Evolutionary conservation across 805 yeast genomes (phyloP).

Genomic region (Candida nemodendra): DNA sequence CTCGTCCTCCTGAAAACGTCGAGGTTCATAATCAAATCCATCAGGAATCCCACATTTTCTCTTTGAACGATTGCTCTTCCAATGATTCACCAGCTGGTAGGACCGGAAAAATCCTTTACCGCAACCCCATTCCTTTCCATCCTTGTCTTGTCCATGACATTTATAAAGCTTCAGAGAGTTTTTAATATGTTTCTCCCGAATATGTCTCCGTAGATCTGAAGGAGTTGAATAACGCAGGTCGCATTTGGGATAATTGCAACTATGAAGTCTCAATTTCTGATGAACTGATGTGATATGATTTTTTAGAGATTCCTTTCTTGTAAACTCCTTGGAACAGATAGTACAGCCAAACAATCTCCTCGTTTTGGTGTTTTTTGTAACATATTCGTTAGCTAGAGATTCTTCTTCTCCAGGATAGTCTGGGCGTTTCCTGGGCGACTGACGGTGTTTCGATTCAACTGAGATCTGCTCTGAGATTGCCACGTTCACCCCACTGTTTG

Average conservation of each 20-base stretch:
- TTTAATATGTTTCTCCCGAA: conserved; percentile 16
- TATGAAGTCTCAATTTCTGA: conserved; percentile 16
- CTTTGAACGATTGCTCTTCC: conserved; percentile 21
- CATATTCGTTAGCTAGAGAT: too few relatives aligned
- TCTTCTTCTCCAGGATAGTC: too few relatives aligned
- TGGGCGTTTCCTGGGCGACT: too few relatives aligned
- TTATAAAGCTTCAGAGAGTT: conserved; percentile 11
- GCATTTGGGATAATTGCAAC: conserved; percentile 15
- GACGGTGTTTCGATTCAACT: too few relatives aligned
- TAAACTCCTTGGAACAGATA: conserved; percentile 14
- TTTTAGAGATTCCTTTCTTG: conserved; percentile 23
- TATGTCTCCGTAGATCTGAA: conserved; percentile 23
- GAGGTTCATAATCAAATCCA: conserved; percentile 18
- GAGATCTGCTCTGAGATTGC: too few relatives aligned
- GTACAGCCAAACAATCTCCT: conserved; percentile 13
- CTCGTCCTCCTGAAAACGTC: conserved; percentile 3
- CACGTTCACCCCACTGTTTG: too few relatives aligned
- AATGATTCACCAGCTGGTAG: conserved; percentile 22
- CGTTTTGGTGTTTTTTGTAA: background rate
- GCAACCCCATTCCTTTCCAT: conserved; percentile 19
- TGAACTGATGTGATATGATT: conserved; percentile 23
- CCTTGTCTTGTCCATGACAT: conserved; percentile 11
- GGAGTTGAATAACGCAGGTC: conserved; percentile 15
- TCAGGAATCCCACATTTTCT: conserved; percentile 18
- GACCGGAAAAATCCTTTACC: conserved; percentile 19